Conservation (phyloP, 495 filamentous ascomycete genomes). For the Staphylotrichum longicolle region DNA sequence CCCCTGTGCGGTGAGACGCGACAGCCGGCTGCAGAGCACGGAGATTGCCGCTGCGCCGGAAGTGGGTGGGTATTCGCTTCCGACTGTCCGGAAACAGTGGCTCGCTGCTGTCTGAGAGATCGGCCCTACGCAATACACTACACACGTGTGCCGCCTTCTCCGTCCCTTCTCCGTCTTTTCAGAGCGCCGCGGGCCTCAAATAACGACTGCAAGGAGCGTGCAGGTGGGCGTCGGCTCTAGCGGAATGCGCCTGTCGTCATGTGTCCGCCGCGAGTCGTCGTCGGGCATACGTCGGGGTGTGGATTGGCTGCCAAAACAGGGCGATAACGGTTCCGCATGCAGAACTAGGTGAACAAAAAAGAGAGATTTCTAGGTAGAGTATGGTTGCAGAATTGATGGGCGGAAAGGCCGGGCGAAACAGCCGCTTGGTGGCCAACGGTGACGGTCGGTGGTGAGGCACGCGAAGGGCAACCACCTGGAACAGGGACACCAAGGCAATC, state of each 20-base stretch:
- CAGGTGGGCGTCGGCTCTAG: constrained; percentile 5
- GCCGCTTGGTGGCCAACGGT: no score
- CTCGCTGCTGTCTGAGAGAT: not conserved
- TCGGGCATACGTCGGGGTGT: not conserved
- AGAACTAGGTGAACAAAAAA: not conserved
- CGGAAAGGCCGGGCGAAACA: no score
- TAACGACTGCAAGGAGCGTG: not conserved
- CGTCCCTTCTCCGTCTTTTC: not conserved
- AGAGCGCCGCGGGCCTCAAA: not conserved
- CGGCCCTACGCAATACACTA: not conserved
- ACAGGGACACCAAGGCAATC: no score
- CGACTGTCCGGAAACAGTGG: constrained; percentile 12
- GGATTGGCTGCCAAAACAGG: constrained; percentile 1
- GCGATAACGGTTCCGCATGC: not conserved
- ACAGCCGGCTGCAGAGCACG: not conserved
- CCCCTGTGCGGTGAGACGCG: not conserved
- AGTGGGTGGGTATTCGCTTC: constrained; percentile 8
- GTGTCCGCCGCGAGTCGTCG: not conserved
- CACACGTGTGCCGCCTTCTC: not conserved
- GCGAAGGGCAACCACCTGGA: no score
- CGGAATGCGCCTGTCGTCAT: constrained; percentile 9
- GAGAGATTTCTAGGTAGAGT: not conserved
- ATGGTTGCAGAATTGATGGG: no score
- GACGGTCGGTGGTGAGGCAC: no score
- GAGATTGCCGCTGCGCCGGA: not conserved